Evolutionary conservation across 2,329 filamentous ascomycete species (phyloP), one percentile per base, ranked within the genome.

Genomic region (Penicillium polonicum): DNA sequence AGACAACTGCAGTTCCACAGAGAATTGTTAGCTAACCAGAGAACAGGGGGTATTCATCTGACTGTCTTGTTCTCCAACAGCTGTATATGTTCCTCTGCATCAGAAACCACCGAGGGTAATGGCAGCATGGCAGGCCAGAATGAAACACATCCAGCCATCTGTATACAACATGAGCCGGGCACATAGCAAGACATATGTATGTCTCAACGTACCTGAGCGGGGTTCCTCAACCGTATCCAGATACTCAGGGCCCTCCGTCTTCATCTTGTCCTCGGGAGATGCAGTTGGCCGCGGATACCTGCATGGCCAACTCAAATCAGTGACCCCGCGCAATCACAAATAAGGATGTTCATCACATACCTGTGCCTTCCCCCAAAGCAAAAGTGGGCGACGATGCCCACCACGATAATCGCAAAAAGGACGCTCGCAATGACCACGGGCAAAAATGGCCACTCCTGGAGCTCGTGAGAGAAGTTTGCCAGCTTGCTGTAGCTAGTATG

Each of bases 121-220:
- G 27, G n/a, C 53, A 55, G 53, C 53, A n/a, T 50, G 46, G n/a
- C 38, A 55, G 29, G 46, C 45, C 21, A 50, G 25, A 31, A 55
- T 35, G n/a, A 55, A 51, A 25, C 21, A 13, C 21, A 29, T 31
- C 53, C 45, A 55, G 21, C 53, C 45, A 31, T 55, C 53, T 55
- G n/a, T 55, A 21, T 35, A 36, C 0, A 23, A n/a, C 10, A 19
- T 55, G 21, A 55, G 53, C 29, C 5, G 13, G 29, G 44, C 13
- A 17, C 19, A 35, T 3, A 29, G 23, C 33, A 38, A 50, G 21
- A 31, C n/a, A 17, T 35, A 15, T 35, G 15, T 21, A 17, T 17
- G 5, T 21, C 38, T 42, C 44, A n/a, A 43, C 53, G 38, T n/a
- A 51, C 53, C 53, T 29, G 43, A 49, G 25, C 27, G 17, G 23